A percentile compares a stretch with the other conserved stretches of the same genome.
Evolutionary conservation across 148 eudicot species (phyloP).

Genomic region (Persicaria maculosa): DNA sequence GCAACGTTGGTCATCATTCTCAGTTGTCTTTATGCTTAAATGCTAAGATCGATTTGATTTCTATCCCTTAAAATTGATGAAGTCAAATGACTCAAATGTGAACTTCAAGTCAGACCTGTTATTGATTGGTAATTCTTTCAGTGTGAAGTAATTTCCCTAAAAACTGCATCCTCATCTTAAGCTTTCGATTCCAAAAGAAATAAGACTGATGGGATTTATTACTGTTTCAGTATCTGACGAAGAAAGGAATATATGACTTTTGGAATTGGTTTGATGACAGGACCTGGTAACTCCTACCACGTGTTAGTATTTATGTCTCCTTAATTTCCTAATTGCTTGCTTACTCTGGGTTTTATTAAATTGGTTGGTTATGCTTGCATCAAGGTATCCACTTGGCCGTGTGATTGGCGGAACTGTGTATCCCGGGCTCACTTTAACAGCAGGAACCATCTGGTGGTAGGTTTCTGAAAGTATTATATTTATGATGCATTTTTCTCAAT

Average conservation of each 20-base stretch:
- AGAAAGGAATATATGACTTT: slow-evolving; percentile 94
- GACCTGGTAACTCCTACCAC: slow-evolving; percentile 59
- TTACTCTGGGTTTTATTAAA: neutral
- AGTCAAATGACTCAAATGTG: neutral
- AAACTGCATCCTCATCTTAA: slow-evolving; percentile 4
- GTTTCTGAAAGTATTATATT: slow-evolving; percentile 22
- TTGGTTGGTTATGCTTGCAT: slow-evolving; percentile 9
- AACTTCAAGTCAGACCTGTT: neutral
- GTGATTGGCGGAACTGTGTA: slow-evolving; percentile 99
- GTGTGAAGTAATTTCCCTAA: neutral
- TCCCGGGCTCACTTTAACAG: slow-evolving; percentile 94
- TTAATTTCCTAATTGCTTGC: neutral
- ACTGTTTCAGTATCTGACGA: slow-evolving; percentile 65
- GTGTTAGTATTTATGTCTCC: slow-evolving; percentile 1
- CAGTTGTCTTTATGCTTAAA: neutral
- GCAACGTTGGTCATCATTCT: neutral
- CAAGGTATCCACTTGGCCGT: slow-evolving; percentile 97
- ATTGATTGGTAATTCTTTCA: neutral
- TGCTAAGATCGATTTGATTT: neutral
- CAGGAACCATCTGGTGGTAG: slow-evolving; percentile 94
- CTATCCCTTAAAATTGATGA: neutral
- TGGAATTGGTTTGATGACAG: slow-evolving; percentile 99
- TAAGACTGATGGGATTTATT: neutral
- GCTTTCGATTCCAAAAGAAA: neutral
- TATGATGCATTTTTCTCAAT: slow-evolving; percentile 1